Evolutionary conservation across 371 early-diverging fungal genomes (phyloP).

Genomic region (Circinella umbellata): DNA sequence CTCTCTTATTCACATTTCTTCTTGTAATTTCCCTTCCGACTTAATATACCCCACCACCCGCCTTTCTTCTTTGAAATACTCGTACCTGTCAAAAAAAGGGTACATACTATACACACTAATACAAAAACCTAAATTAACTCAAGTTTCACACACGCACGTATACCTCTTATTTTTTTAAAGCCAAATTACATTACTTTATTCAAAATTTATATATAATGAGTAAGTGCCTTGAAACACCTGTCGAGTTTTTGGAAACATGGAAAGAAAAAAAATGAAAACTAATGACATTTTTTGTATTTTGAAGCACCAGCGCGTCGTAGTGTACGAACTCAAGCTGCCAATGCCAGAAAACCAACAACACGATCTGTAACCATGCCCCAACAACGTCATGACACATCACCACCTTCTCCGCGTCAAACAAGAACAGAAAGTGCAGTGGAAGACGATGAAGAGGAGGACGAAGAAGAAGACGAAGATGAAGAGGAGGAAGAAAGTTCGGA

Average conservation of each 20-base stretch:
- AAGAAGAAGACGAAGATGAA: constrained; percentile 17
- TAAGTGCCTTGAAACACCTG: neutral
- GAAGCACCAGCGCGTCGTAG: constrained; percentile 27
- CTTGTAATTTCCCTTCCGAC: constrained; percentile 8
- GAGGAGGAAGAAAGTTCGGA: constrained; percentile 52
- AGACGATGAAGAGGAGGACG: constrained; percentile 7
- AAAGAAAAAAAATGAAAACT: neutral
- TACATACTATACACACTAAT: too few relatives aligned
- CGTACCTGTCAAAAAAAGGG: neutral
- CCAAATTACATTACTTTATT: too few relatives aligned
- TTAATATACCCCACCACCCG: neutral
- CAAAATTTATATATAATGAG: constrained; percentile 9
- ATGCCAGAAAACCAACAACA: constrained; percentile 21
- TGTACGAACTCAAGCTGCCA: constrained; percentile 21
- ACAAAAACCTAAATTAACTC: too few relatives aligned
- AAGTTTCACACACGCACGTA: neutral
- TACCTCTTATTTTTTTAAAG: neutral
- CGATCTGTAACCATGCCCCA: constrained; percentile 16
- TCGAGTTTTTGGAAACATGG: too few relatives aligned
- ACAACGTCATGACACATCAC: constrained; percentile 6
- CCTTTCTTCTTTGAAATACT: neutral
- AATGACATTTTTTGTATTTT: constrained; percentile 4
- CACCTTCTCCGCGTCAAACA: constrained; percentile 1
- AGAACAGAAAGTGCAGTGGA: neutral
- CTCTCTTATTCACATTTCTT: neutral